A percentile compares a stretch with the other conserved stretches of the same genome.
These are phyloP conservation scores for Sporisorium reilianum DNA, from an alignment of 1,284 basidiomycete species.

Conservation along the genomic window DNA sequence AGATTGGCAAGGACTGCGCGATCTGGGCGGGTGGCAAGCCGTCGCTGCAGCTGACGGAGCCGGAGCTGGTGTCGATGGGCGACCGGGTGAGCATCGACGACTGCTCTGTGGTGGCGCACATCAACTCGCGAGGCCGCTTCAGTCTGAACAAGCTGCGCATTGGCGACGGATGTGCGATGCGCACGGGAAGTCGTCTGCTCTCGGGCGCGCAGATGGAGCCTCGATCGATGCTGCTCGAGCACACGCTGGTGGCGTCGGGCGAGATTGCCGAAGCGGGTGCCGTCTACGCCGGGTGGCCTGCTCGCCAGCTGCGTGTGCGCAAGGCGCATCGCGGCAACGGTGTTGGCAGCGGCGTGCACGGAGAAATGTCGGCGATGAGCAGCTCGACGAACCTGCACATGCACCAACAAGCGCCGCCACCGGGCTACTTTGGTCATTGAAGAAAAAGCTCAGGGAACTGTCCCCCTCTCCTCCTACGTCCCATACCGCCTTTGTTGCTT, in stretches of 20 bases:
- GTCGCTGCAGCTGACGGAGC: conserved; percentile 67
- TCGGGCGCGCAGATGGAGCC: conserved; percentile 68
- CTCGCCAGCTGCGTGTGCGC: conserved; percentile 59
- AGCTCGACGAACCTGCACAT: conserved; percentile 49
- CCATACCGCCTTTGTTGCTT: background rate
- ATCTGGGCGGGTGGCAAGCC: conserved; percentile 69
- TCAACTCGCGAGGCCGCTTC: conserved; percentile 69
- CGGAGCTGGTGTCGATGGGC: conserved; percentile 68
- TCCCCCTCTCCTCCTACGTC: background rate
- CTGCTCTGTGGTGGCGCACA: conserved; percentile 68
- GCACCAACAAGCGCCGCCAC: conserved; percentile 41
- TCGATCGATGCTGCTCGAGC: conserved; percentile 67
- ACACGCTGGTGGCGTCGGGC: conserved; percentile 68
- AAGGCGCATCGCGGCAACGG: conserved; percentile 37
- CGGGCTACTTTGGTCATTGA: conserved; percentile 48
- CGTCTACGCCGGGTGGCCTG: conserved; percentile 68
- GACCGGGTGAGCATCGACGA: conserved; percentile 67
- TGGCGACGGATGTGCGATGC: conserved; percentile 68
- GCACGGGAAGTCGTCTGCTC: conserved; percentile 64
- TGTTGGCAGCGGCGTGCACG: conserved; percentile 20
- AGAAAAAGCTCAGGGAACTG: background rate
- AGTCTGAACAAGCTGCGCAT: conserved; percentile 67
- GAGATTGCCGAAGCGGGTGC: conserved; percentile 68
- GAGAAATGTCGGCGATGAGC: conserved; percentile 46
- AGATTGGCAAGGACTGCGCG: conserved; percentile 64